Conservation (phyloP, 495 filamentous ascomycete genomes). For the Lasiosphaeria ovina region DNA sequence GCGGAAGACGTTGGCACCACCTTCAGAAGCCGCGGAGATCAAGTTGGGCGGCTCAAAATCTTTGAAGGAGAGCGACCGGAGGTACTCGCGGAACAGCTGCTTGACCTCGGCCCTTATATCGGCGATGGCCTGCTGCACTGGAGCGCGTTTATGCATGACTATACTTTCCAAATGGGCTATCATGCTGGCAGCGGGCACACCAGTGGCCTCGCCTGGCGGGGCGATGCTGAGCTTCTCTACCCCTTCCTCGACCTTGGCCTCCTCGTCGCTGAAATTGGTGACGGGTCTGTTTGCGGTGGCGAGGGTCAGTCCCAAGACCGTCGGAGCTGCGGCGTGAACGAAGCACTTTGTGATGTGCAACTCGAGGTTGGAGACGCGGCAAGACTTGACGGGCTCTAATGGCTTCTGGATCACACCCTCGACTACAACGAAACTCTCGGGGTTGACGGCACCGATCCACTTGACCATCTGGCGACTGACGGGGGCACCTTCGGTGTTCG, state of each 20-base stretch:
- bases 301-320: constrained; percentile 65
- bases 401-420: constrained; percentile 80
- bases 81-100: constrained; percentile 75
- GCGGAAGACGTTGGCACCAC: constrained; percentile 90
- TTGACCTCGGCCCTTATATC: constrained; percentile 79
- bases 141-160: constrained; percentile 84
- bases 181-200: constrained; percentile 67
- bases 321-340: constrained; percentile 58
- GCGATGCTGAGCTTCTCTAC: constrained; percentile 51
- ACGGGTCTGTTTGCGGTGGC: constrained; percentile 66
- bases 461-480: constrained; percentile 89
- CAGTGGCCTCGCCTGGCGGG: constrained; percentile 39
- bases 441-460: constrained; percentile 72
- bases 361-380: constrained; percentile 71
- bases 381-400: constrained; percentile 76
- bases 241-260: constrained; percentile 56
- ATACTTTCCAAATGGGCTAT: constrained; percentile 83
- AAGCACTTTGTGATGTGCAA: constrained; percentile 85
- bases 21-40: constrained; percentile 87
- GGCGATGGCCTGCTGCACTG: constrained; percentile 80
- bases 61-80: constrained; percentile 71
- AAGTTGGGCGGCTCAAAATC: constrained; percentile 86
- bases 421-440: constrained; percentile 80
- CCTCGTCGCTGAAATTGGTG: constrained; percentile 62
- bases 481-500: constrained; percentile 50